These are phyloP conservation scores for Pyrus communis DNA, from an alignment of 306 rosid genomes.

Conservation along the genomic window DNA sequence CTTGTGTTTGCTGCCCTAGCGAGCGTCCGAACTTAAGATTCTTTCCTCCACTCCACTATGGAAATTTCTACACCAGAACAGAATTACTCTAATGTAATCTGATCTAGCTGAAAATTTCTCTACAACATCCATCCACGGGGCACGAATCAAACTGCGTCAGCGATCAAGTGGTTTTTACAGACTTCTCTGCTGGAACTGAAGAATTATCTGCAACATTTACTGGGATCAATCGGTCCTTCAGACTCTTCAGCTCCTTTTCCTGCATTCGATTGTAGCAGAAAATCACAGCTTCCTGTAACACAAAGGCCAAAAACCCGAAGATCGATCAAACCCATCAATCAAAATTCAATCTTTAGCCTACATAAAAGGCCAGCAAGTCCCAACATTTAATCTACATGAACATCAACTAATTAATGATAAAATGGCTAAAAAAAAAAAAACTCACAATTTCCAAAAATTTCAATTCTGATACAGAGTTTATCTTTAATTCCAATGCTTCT, in stretches of 20 bases:
- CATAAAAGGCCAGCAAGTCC: not conserved
- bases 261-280: slow-evolving; percentile 45
- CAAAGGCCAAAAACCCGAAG: not conserved
- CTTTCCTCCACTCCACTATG: no score
- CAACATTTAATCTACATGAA: not conserved
- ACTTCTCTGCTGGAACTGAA: slow-evolving; percentile 21
- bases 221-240: slow-evolving; percentile 17
- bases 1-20: no score
- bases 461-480: slow-evolving; percentile 39
- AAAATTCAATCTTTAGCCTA: not conserved
- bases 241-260: slow-evolving; percentile 9
- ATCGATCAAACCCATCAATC: not conserved
- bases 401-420: not conserved
- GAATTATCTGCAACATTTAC: slow-evolving; percentile 24
- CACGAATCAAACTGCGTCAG: not conserved
- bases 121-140: no score
- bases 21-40: no score
- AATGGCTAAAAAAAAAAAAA: not conserved
- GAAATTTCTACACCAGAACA: not conserved
- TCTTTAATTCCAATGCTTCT: slow-evolving; percentile 46
- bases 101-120: no score
- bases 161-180: not conserved
- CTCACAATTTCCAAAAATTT: slow-evolving; percentile 10
- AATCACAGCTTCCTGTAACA: slow-evolving; percentile 48
- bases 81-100: not conserved